phyloP scores from a whole-genome alignment of 2,329 filamentous ascomycete genomes.

The Trichoderma hamatum region DNA sequence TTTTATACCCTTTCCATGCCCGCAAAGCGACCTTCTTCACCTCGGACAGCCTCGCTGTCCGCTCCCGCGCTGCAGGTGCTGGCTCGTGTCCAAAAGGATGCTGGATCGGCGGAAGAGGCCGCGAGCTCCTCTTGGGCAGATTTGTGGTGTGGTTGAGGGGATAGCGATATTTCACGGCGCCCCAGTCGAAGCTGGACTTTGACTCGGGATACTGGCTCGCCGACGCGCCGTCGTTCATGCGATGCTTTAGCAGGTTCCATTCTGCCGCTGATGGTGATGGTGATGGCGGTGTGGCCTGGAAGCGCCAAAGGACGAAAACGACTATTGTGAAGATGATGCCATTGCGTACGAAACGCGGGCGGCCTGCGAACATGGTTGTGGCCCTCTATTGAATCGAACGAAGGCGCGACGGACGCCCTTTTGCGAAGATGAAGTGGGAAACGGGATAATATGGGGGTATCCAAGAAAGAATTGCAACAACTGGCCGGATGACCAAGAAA shows the following conservation, averaged over 20 bases:
- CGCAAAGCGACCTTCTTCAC: conserved; percentile 42
- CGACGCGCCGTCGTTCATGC: conserved; percentile 38
- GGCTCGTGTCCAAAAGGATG: conserved; percentile 39
- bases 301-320: conserved; percentile 16
- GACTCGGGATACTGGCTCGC: conserved; percentile 6
- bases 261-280: conserved; percentile 8
- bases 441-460: background rate
- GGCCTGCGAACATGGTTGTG: conserved; percentile 19
- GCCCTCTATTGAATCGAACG: background rate
- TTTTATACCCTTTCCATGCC: conserved; percentile 57
- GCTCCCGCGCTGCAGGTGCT: conserved; percentile 30
- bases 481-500: background rate
- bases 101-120: conserved; percentile 42
- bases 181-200: conserved; percentile 45
- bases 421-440: background rate
- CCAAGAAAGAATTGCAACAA: background rate
- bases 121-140: conserved; percentile 33
- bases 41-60: conserved; percentile 38
- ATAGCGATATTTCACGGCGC: conserved; percentile 36
- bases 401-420: conserved; percentile 1
- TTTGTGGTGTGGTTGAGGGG: conserved; percentile 32
- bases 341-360: conserved; percentile 24
- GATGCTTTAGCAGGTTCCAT: conserved; percentile 33
- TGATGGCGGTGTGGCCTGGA: background rate
- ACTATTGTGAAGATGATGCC: conserved; percentile 7